A percentile compares a stretch with the other conserved stretches of the same genome.
These are phyloP conservation scores for Papiliotrema nemorosa DNA, from an alignment of 1,284 basidiomycete species.

Conservation along the genomic window DNA sequence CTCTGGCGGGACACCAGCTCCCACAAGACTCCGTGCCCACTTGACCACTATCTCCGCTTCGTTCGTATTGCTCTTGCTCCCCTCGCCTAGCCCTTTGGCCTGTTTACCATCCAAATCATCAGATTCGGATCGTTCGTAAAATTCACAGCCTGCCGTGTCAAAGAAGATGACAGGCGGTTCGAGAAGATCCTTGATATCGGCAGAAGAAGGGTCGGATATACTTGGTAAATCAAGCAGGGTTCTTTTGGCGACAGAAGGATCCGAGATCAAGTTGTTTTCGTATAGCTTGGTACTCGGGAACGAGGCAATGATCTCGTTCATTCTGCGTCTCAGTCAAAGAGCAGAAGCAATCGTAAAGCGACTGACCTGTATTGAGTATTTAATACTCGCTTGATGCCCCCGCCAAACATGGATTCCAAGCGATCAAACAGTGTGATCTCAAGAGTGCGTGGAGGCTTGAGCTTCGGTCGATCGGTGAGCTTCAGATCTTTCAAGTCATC, in stretches of 20 bases:
- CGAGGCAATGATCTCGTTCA: constrained; percentile 79
- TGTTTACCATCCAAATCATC: constrained; percentile 53
- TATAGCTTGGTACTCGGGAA: constrained; percentile 87
- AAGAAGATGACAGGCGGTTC: constrained; percentile 82
- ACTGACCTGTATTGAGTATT: constrained; percentile 77
- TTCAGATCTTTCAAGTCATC: background rate
- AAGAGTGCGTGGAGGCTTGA: constrained; percentile 64
- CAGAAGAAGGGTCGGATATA: constrained; percentile 46
- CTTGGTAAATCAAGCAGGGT: constrained; percentile 68
- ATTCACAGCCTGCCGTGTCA: constrained; percentile 89
- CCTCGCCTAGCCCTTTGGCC: constrained; percentile 60
- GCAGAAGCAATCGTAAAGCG: too few relatives aligned
- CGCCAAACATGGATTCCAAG: constrained; percentile 79
- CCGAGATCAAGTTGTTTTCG: constrained; percentile 65
- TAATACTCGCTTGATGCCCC: constrained; percentile 78
- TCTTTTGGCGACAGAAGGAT: constrained; percentile 66
- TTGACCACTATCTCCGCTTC: constrained; percentile 78
- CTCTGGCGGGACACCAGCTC: constrained; percentile 63
- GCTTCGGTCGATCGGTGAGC: background rate
- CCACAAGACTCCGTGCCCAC: constrained; percentile 75
- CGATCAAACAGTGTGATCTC: constrained; percentile 90
- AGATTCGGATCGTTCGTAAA: constrained; percentile 65
- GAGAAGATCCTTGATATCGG: constrained; percentile 65
- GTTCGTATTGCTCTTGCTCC: constrained; percentile 87
- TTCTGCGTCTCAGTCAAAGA: constrained; percentile 54